Evolutionary conservation across 1,284 basidiomycete genomes (phyloP), one percentile per base, ranked within the genome.

Genomic region (Cryptococcus sp.): DNA sequence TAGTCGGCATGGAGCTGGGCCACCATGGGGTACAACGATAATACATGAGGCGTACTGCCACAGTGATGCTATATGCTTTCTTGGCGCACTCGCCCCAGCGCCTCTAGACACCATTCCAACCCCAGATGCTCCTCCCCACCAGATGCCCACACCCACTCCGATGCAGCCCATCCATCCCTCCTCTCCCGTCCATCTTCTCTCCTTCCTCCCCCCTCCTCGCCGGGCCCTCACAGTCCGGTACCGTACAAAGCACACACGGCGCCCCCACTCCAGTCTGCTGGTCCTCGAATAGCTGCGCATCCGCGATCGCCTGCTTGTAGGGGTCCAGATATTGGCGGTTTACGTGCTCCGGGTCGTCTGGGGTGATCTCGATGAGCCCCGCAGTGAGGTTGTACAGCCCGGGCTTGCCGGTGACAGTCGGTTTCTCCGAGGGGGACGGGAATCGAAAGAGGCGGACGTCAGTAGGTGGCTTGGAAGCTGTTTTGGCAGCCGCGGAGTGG

Each of bases 181-280:
- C 74, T 50, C 72, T 59, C 4, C 73, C 74, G 58, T 77, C 75
- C 44, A 74, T 63, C 46, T 67, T 68, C 53, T 72, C 75, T 6
- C 74, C 76, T 33, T 75, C 74, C 20, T 69, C 72, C 13, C 73
- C 74, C 38, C 67, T 60, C 48, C 74, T 68, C 42, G 60, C 63
- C 1, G 73, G 75, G 0, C 76, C 75, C 49, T 77, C 76, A 51
- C 73, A 77, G 52, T 77, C 76, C 7, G 76, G 73, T 11, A 73
- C 68, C 1, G 70, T 68, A 60, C 75, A 77, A 21, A 75, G 56
- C 9, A 72, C 60, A 50, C 69, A 73, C n/a, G 65, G 70, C 24
- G 72, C 63, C 3, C 62, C 54, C 4, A 35, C 35, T 2, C 57
- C 51, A 0, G 56, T 58, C 12, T 68, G 62, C 24, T 66, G 63